These are phyloP conservation scores for Cercophora samala DNA, from an alignment of 495 filamentous ascomycete genomes.

Conservation along the genomic window DNA sequence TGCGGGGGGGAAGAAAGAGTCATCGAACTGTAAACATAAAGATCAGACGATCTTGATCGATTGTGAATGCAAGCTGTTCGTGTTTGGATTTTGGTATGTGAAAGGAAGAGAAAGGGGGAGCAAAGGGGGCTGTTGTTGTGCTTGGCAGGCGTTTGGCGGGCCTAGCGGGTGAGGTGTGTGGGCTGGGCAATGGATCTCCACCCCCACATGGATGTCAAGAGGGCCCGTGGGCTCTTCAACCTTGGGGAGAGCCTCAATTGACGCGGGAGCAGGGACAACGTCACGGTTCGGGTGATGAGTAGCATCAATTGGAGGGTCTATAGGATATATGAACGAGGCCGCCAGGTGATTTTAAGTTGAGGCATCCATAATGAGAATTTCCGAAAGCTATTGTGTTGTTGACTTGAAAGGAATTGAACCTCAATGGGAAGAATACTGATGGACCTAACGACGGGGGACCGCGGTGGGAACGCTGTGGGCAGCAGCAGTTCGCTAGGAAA, in stretches of 20 bases:
- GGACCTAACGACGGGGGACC: neutral
- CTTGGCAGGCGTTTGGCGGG: neutral
- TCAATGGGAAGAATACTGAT: neutral
- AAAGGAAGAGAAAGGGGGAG: neutral
- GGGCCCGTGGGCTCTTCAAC: too few relatives aligned
- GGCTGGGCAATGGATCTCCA: neutral
- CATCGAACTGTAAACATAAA: neutral
- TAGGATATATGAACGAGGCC: too few relatives aligned
- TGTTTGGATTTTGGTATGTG: neutral
- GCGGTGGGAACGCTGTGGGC: neutral
- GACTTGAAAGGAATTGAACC: neutral
- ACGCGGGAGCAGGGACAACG: too few relatives aligned
- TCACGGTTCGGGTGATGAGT: too few relatives aligned
- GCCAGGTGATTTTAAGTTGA: neutral
- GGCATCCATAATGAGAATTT: neutral
- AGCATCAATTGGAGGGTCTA: too few relatives aligned
- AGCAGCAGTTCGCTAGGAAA: neutral
- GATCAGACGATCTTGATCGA: neutral
- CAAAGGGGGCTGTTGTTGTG: neutral
- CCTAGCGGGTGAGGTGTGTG: too few relatives aligned
- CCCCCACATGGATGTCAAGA: neutral
- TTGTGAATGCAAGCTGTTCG: neutral
- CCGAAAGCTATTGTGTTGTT: neutral
- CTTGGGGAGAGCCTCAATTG: too few relatives aligned
- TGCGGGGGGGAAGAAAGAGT: neutral